Base-by-base conservation (phyloP, 106 monocot genomes). In the Gastrodia elata region DNA sequence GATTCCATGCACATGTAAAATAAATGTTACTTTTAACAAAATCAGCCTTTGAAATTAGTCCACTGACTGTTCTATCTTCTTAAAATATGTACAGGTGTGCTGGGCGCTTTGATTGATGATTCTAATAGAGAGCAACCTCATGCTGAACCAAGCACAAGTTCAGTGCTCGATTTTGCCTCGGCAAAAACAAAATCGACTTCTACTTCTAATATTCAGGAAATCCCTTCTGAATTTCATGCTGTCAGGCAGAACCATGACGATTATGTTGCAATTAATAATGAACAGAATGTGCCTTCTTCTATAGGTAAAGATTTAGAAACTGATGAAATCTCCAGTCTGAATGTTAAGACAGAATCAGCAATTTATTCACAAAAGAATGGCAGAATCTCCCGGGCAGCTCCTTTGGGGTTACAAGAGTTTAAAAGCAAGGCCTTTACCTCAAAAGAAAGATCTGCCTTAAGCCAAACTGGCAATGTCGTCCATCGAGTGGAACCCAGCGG, bases 401-500 rank as follows among this genome's bases (percentile, higher is more conserved):
- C 88, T 67, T 86, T 74, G 22, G 81, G 79, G 32, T 79, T 94
- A 25, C 91, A 94, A 76, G 91, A 91, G 69, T 94, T 91, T 46
- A 94, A 86, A 80, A 88, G 38, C 68, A 86, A 75, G 76, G 84
- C 86, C 39, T 76, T 81, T 20, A 81, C 73, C 73, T 48, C 73
- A 46, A 94, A 83, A 78, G 91, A 82, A 27, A 85, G 81, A 59
- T 67, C 39, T 15, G 27, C 32, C n/a, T 67, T 84, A 7, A 74
- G 72, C 38, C 81, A 87, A 59, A 67, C 49, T 76, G 82, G 82
- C 16, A 77, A 40, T 43, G 86, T 88, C 4, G 65, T 84, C 39
- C 91, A 87, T 74, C 81, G 88, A 67, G 44, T 88, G 34, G 94
- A 94, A 48, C 88, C 94, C 64, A 82, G 84, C 56, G 94, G 94